Conservation (phyloP, 1,284 basidiomycete species). For the Leccinum subrobustum region DNA sequence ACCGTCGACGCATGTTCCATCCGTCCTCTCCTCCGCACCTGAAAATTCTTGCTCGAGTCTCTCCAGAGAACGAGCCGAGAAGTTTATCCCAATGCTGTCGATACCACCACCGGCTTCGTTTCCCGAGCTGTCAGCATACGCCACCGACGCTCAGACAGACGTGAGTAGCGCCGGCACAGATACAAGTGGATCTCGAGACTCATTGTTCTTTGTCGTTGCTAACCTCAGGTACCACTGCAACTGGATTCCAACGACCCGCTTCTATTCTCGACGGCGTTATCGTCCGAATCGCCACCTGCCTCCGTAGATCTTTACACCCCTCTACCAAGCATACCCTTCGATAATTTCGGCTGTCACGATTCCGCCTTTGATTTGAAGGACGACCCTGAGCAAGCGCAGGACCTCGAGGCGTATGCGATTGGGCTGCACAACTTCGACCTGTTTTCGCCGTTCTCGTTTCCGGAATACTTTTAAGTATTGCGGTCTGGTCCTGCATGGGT, state of each 20-base stretch:
- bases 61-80: slow-evolving; percentile 1
- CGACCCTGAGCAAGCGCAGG: slow-evolving; percentile 24
- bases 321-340: not conserved
- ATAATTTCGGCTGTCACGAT: slow-evolving; percentile 1
- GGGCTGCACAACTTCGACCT: slow-evolving; percentile 29
- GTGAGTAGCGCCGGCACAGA: slow-evolving; percentile 10
- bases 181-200: not conserved
- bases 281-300: not conserved
- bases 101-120: not conserved
- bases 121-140: not conserved
- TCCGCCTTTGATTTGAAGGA: slow-evolving; percentile 12
- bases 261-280: not conserved
- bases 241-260: slow-evolving; percentile 5
- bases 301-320: slow-evolving; percentile 5
- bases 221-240: not conserved
- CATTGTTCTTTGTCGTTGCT: not conserved
- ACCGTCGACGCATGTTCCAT: slow-evolving; percentile 12
- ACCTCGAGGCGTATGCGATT: slow-evolving; percentile 32
- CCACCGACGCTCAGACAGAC: slow-evolving; percentile 1
- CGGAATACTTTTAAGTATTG: slow-evolving; percentile 17
- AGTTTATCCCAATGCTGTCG: not conserved
- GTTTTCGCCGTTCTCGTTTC: slow-evolving; percentile 27
- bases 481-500: not conserved
- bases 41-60: slow-evolving; percentile 1
- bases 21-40: slow-evolving; percentile 20